Conservation (phyloP, 345 rosid genomes). For the Lepidium didymum region DNA sequence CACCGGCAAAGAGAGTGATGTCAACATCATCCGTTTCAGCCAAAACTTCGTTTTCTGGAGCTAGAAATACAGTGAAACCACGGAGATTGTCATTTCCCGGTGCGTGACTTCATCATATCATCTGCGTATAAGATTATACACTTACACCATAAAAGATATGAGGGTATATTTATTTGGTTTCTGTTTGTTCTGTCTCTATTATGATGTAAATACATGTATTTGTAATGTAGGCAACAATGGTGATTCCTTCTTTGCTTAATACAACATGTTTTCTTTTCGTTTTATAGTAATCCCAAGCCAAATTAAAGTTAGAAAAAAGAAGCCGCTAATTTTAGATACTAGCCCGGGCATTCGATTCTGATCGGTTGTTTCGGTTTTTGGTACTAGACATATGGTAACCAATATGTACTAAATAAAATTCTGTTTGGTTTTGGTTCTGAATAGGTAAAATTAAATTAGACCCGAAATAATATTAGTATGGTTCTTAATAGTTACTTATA, state of each 20-base stretch:
- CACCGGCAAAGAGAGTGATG: constrained; percentile 40
- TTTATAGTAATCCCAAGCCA: background rate
- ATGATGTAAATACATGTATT: constrained; percentile 20
- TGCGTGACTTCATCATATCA: constrained; percentile 2
- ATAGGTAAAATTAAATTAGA: too few species aligned
- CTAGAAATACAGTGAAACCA: constrained; percentile 34
- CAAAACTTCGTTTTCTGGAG: constrained; percentile 38
- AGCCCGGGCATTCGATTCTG: too few species aligned
- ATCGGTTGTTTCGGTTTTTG: too few species aligned
- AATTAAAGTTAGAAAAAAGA: background rate
- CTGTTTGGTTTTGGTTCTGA: too few species aligned
- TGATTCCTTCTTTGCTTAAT: constrained; percentile 6
- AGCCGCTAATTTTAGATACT: too few species aligned
- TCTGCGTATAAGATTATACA: background rate
- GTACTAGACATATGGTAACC: too few species aligned
- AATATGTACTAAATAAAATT: too few species aligned
- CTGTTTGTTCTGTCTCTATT: constrained; percentile 3
- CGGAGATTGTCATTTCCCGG: constrained; percentile 69
- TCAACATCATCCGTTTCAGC: constrained; percentile 35
- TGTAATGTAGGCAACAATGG: background rate
- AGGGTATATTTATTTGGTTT: background rate
- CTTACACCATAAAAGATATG: background rate
- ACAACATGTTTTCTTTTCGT: background rate
- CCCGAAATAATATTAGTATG: too few species aligned
- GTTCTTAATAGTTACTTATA: too few species aligned